Conservation (phyloP, 2,329 filamentous ascomycete species). For the Dendrostoma leiphaemia region DNA sequence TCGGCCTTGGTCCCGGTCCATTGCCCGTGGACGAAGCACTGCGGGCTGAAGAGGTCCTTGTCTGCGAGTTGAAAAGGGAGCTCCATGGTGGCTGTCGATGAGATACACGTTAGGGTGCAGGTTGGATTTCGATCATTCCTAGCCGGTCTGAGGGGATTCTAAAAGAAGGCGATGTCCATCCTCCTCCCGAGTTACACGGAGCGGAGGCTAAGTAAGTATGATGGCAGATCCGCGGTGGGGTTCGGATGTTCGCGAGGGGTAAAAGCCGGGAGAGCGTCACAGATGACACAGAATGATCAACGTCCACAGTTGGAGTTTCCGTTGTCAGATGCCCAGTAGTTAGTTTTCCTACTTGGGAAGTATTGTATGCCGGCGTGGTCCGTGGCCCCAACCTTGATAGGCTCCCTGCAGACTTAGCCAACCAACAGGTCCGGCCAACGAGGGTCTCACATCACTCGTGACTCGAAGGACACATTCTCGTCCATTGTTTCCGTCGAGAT, state of each 20-base stretch:
- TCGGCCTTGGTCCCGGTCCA: constrained; percentile 44
- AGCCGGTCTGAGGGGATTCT: not conserved
- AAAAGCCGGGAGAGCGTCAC: not conserved
- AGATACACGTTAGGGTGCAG: not conserved
- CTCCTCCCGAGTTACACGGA: not conserved
- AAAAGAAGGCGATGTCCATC: not conserved
- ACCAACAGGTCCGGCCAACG: too few species aligned
- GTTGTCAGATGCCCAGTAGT: too few species aligned
- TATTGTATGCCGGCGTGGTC: too few species aligned
- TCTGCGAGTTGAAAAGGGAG: constrained; percentile 44
- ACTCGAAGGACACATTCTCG: too few species aligned
- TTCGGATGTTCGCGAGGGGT: not conserved
- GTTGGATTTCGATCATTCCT: not conserved
- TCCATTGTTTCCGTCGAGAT: too few species aligned
- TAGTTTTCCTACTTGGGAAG: too few species aligned
- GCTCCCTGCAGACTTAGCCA: too few species aligned
- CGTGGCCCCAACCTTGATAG: too few species aligned
- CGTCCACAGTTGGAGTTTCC: too few species aligned
- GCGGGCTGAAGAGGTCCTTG: constrained; percentile 43
- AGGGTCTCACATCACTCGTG: too few species aligned
- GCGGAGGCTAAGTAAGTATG: not conserved
- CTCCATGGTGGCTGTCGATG: constrained; percentile 7
- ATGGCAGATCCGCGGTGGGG: constrained; percentile 12
- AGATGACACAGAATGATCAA: too few species aligned
- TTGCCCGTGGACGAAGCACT: constrained; percentile 49